phyloP scores from a whole-genome alignment of 2,329 filamentous ascomycete genomes.

The Aspergillus fumigatus region DNA sequence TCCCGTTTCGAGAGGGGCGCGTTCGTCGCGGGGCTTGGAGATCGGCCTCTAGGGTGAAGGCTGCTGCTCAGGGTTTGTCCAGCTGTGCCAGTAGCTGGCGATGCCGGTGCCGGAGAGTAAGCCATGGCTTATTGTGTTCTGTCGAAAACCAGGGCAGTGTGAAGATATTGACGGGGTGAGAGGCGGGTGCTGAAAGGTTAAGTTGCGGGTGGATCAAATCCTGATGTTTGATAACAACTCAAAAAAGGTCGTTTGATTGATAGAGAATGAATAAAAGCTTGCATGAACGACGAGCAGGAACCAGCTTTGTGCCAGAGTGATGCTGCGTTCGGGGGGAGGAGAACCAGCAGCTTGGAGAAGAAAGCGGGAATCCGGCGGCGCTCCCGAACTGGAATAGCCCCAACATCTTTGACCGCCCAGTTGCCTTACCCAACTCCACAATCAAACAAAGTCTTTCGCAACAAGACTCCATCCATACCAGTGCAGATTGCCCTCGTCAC shows the following conservation, averaged over 20 bases:
- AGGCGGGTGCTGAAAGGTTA: not conserved
- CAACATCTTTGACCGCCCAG: conserved; percentile 17
- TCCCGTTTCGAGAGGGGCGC: conserved; percentile 73
- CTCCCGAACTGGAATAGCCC: conserved; percentile 16
- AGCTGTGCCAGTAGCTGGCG: conserved; percentile 21
- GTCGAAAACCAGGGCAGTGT: not conserved
- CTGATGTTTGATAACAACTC: not conserved
- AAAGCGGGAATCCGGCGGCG: conserved; percentile 13
- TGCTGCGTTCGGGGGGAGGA: conserved; percentile 11
- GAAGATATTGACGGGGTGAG: conserved; percentile 2
- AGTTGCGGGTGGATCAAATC: not conserved
- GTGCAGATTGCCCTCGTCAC: not conserved
- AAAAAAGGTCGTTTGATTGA: not conserved
- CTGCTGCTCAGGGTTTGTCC: conserved; percentile 18
- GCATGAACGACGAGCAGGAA: not conserved
- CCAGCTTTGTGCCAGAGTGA: not conserved
- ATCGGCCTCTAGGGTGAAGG: conserved; percentile 22
- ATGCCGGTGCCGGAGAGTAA: conserved; percentile 36
- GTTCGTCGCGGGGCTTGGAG: conserved; percentile 29
- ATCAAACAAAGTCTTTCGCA: not conserved
- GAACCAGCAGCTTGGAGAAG: conserved; percentile 14
- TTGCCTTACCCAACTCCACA: not conserved
- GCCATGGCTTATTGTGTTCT: conserved; percentile 26
- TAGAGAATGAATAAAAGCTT: not conserved
- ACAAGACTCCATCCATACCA: not conserved